Evolutionary conservation across 2,329 filamentous ascomycete species (phyloP).

Genomic region (Ascosphaera acerosa): DNA sequence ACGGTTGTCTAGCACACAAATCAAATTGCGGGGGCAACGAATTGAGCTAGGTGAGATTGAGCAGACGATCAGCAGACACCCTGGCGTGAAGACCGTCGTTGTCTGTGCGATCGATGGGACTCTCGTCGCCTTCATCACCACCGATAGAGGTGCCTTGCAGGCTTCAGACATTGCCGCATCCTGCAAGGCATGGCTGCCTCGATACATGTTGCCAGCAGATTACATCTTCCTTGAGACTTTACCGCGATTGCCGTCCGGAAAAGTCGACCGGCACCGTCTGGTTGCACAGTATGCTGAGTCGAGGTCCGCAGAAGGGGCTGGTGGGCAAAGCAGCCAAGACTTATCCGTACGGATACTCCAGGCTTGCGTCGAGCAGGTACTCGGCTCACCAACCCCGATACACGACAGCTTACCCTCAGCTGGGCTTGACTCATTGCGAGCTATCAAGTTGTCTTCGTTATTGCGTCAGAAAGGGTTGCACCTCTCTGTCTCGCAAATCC

Average conservation of each 20-base stretch:
- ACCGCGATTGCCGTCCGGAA: constrained; percentile 58
- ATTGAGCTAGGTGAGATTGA: constrained; percentile 75
- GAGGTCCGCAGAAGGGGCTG: constrained; percentile 6
- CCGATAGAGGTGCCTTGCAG: constrained; percentile 19
- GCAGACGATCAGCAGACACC: constrained; percentile 35
- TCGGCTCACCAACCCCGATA: constrained; percentile 16
- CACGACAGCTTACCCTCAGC: constrained; percentile 24
- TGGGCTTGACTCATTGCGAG: constrained; percentile 41
- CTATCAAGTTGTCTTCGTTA: constrained; percentile 37
- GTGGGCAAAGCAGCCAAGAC: constrained; percentile 7
- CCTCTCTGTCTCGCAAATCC: constrained; percentile 33
- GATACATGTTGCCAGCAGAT: constrained; percentile 61
- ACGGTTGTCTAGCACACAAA: constrained; percentile 52
- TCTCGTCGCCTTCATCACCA: constrained; percentile 50
- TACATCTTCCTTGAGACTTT: constrained; percentile 38
- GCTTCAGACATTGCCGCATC: constrained; percentile 25
- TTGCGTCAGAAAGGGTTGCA: constrained; percentile 32
- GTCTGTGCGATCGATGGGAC: constrained; percentile 41
- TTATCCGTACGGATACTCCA: constrained; percentile 14
- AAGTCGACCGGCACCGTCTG: constrained; percentile 46
- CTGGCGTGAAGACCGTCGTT: constrained; percentile 37
- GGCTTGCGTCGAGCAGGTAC: constrained; percentile 16
- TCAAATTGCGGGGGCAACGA: constrained; percentile 65
- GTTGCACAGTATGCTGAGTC: constrained; percentile 25
- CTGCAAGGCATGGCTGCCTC: constrained; percentile 52